These are phyloP conservation scores for Suillus spraguei DNA, from an alignment of 768 basidiomycete genomes.

Conservation along the genomic window DNA sequence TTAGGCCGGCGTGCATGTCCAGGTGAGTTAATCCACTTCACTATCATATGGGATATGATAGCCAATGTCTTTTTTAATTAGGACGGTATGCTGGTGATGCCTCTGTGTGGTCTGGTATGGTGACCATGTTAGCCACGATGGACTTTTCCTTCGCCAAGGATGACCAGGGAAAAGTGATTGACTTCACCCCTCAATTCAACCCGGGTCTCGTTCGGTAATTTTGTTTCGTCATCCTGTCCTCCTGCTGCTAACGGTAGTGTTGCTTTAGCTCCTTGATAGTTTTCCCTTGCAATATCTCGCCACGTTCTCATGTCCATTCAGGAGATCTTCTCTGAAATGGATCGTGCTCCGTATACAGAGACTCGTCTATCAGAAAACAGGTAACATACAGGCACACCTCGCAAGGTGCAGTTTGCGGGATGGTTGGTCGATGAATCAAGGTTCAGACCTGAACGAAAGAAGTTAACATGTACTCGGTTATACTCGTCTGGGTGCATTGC, in stretches of 20 bases:
- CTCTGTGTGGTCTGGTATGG: slow-evolving; percentile 28
- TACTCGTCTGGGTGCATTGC: not conserved
- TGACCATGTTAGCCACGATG: slow-evolving; percentile 25
- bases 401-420: not conserved
- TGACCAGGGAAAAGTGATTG: slow-evolving; percentile 25
- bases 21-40: not conserved
- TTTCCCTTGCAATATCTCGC: slow-evolving; percentile 8
- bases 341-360: not conserved
- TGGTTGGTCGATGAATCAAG: not conserved
- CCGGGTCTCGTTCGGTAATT: slow-evolving; percentile 8
- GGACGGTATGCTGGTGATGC: slow-evolving; percentile 26
- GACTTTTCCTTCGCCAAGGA: slow-evolving; percentile 22
- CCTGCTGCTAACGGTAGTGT: not conserved
- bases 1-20: slow-evolving; percentile 8
- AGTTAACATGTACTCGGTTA: not conserved
- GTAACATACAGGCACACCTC: not conserved
- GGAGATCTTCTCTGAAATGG: not conserved
- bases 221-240: not conserved
- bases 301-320: not conserved
- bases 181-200: slow-evolving; percentile 6
- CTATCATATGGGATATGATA: no score
- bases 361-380: not conserved
- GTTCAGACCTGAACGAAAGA: not conserved
- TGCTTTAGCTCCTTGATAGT: not conserved
- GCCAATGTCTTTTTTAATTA: not conserved